Percentiles rank a stretch among this genome's conserved stretches.
Evolutionary conservation across 2,329 filamentous ascomycete species (phyloP).

Genomic region (Colletotrichum viniferum): DNA sequence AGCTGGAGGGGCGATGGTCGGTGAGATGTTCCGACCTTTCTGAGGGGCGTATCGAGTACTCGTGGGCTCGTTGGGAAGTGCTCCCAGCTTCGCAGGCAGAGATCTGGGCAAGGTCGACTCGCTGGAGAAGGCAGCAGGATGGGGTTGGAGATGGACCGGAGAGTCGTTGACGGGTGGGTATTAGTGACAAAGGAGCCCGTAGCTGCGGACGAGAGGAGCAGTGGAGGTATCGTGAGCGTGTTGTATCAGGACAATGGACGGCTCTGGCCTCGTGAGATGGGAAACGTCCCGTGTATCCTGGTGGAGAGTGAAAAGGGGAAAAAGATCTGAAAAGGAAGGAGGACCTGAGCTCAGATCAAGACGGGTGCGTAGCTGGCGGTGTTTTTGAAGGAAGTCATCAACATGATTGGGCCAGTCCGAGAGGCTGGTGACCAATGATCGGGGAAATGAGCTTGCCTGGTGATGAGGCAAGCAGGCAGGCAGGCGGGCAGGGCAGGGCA

Average conservation of each 20-base stretch:
- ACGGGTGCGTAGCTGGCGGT: conserved; percentile 41
- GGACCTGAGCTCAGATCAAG: conserved; percentile 34
- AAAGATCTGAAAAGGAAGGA: conserved; percentile 34
- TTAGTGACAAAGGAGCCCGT: background rate
- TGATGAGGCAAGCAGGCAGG: conserved; percentile 12
- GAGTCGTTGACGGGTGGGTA: background rate
- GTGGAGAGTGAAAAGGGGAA: conserved; percentile 29
- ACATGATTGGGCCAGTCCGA: conserved; percentile 48
- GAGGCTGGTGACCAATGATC: conserved; percentile 45
- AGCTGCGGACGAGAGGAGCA: background rate
- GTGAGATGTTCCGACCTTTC: background rate
- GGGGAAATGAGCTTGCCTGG: conserved; percentile 28
- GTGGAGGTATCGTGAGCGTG: background rate
- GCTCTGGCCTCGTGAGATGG: background rate
- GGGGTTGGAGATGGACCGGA: background rate
- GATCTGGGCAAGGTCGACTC: conserved; percentile 2
- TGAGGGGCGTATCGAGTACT: background rate
- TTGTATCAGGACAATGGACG: background rate
- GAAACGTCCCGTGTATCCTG: conserved; percentile 12
- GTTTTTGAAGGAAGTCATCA: conserved; percentile 41
- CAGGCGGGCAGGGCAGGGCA: conserved; percentile 26
- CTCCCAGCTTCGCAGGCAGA: background rate
- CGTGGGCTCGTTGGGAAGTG: background rate
- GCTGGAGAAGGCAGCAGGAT: background rate
- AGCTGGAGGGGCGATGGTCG: background rate